A percentile compares a stretch with the other conserved stretches of the same genome.
phyloP scores from a whole-genome alignment of 1,284 basidiomycete species.

The Volvariella volvacea region DNA sequence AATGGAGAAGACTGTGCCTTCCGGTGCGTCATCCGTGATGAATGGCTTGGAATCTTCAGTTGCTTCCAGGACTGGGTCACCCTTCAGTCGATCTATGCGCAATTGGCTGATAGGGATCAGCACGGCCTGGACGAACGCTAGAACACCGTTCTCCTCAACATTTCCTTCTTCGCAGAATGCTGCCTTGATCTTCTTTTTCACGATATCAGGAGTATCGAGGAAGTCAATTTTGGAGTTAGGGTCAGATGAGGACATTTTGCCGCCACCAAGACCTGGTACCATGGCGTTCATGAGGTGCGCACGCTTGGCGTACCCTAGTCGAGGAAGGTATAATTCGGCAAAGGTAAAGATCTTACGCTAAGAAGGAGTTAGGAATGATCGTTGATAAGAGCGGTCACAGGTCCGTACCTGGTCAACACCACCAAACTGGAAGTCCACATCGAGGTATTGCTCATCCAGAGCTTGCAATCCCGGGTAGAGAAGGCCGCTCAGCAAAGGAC shows the following conservation, averaged over 20 bases:
- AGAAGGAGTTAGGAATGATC: slow-evolving; percentile 2
- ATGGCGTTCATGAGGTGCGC: slow-evolving; percentile 98
- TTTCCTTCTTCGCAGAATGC: slow-evolving; percentile 97
- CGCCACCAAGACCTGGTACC: slow-evolving; percentile 93
- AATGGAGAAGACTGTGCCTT: slow-evolving; percentile 81
- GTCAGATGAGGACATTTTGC: slow-evolving; percentile 99
- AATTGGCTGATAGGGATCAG: slow-evolving; percentile 85
- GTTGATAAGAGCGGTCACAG: slow-evolving; percentile 2
- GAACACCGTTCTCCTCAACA: slow-evolving; percentile 83
- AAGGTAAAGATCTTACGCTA: slow-evolving; percentile 99
- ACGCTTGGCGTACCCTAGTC: slow-evolving; percentile 90
- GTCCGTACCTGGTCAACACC: slow-evolving; percentile 85
- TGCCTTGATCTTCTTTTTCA: slow-evolving; percentile 87
- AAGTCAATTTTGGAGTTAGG: slow-evolving; percentile 98
- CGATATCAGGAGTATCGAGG: slow-evolving; percentile 79
- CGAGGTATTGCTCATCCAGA: slow-evolving; percentile 95
- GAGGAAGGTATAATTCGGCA: slow-evolving; percentile 92
- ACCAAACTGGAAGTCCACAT: slow-evolving; percentile 96
- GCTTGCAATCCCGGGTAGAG: slow-evolving; percentile 97
- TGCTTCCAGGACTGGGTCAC: slow-evolving; percentile 35
- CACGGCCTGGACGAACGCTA: slow-evolving; percentile 86
- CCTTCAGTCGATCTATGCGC: slow-evolving; percentile 50
- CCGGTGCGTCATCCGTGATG: slow-evolving; percentile 62
- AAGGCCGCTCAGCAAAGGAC: slow-evolving; percentile 84
- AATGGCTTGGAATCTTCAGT: slow-evolving; percentile 54